These are phyloP conservation scores for Colletotrichum noveboracense DNA, from an alignment of 2,329 filamentous ascomycete species.

Conservation along the genomic window DNA sequence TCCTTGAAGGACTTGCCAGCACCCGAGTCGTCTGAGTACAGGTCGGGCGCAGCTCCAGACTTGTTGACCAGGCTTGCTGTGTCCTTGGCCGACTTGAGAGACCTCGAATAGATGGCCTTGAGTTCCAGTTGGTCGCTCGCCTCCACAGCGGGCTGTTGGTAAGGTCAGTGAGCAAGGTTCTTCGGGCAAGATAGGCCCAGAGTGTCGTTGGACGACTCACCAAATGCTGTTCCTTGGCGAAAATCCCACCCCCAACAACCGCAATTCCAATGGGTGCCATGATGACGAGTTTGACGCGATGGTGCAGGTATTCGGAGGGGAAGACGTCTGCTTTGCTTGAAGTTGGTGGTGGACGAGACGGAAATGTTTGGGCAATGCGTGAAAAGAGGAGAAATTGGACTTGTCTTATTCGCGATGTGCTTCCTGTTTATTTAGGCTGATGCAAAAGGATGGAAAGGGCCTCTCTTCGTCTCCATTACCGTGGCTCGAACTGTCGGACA, in stretches of 20 bases:
- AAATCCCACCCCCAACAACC: slow-evolving; percentile 68
- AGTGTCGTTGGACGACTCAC: slow-evolving; percentile 35
- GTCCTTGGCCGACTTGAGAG: slow-evolving; percentile 59
- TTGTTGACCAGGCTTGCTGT: slow-evolving; percentile 43
- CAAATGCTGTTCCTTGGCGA: slow-evolving; percentile 63
- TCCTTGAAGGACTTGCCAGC: slow-evolving; percentile 52
- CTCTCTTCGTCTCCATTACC: background rate
- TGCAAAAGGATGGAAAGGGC: background rate
- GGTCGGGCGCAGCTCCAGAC: slow-evolving; percentile 37
- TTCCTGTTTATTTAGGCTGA: background rate
- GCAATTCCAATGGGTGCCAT: slow-evolving; percentile 57
- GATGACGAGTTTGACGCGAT: background rate
- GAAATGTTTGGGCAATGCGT: background rate
- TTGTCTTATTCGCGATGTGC: background rate
- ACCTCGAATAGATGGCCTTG: slow-evolving; percentile 71
- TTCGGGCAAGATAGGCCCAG: background rate
- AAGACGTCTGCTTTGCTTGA: background rate
- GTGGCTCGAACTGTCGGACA: background rate
- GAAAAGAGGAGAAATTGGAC: background rate
- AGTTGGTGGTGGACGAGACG: background rate
- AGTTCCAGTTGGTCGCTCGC: slow-evolving; percentile 55
- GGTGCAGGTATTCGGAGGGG: background rate
- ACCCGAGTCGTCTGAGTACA: slow-evolving; percentile 63
- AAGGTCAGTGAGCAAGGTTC: background rate
- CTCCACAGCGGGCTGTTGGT: slow-evolving; percentile 60